These are phyloP conservation scores for Hyaloscypha bicolor DNA, from an alignment of 495 filamentous ascomycete genomes.

Conservation along the genomic window DNA sequence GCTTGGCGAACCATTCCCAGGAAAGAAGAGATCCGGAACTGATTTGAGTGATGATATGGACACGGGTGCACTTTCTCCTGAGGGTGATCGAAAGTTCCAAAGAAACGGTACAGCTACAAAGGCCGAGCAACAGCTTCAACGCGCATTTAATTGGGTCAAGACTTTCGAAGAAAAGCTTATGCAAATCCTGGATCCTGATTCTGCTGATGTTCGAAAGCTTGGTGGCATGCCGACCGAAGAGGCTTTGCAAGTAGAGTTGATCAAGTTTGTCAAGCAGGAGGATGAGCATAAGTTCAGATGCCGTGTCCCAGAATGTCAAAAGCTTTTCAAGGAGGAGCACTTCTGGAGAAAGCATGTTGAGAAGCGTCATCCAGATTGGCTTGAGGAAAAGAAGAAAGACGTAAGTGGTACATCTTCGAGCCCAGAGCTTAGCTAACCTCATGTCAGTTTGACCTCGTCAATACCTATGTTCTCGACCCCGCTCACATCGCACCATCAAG, in stretches of 20 bases:
- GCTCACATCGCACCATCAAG: slow-evolving; percentile 88
- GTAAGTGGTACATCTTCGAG: slow-evolving; percentile 52
- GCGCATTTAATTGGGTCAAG: slow-evolving; percentile 99
- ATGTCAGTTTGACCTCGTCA: slow-evolving; percentile 77
- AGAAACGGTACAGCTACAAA: slow-evolving; percentile 65
- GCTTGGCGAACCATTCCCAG: slow-evolving; percentile 74
- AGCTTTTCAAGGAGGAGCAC: slow-evolving; percentile 93
- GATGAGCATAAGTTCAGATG: slow-evolving; percentile 96
- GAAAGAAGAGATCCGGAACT: slow-evolving; percentile 68
- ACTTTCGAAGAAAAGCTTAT: slow-evolving; percentile 96
- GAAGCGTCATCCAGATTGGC: slow-evolving; percentile 92
- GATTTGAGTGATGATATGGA: slow-evolving; percentile 52
- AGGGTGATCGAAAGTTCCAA: slow-evolving; percentile 65
- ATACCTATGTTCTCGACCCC: slow-evolving; percentile 90
- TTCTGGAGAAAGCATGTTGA: slow-evolving; percentile 99
- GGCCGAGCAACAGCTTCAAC: slow-evolving; percentile 84
- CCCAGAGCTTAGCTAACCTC: slow-evolving; percentile 15
- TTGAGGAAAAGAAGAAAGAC: slow-evolving; percentile 76
- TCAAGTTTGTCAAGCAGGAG: slow-evolving; percentile 91
- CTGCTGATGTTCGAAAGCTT: slow-evolving; percentile 81
- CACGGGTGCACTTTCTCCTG: slow-evolving; percentile 55
- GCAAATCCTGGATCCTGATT: slow-evolving; percentile 88
- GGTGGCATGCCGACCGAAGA: slow-evolving; percentile 88
- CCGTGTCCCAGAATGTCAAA: slow-evolving; percentile 92
- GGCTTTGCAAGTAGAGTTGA: slow-evolving; percentile 81